Evolutionary conservation across 1,284 basidiomycete species (phyloP).

Genomic region (Puccinia polysora): DNA sequence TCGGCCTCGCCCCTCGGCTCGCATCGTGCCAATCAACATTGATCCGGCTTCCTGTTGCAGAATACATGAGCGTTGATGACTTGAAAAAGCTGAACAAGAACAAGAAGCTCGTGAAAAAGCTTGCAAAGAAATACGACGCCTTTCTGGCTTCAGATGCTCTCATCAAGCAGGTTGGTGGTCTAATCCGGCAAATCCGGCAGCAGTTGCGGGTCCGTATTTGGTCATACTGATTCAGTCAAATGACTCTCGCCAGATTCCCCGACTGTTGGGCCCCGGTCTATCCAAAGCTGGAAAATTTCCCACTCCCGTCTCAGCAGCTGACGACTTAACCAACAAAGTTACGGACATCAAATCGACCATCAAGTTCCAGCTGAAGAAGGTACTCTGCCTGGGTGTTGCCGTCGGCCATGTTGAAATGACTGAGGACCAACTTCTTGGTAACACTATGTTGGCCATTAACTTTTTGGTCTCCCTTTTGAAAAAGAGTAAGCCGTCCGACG

Average conservation of each 20-base stretch:
- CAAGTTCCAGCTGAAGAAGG: constrained; percentile 99
- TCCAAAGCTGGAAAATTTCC: constrained; percentile 99
- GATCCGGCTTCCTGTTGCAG: not conserved
- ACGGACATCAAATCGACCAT: constrained; percentile 87
- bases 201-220: not conserved
- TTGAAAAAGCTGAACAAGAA: constrained; percentile 99
- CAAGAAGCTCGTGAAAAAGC: constrained; percentile 99
- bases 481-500: constrained; percentile 68
- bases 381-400: constrained; percentile 97
- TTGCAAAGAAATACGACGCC: constrained; percentile 99
- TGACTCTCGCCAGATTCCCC: constrained; percentile 64
- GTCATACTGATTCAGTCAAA: not conserved
- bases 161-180: constrained; percentile 72
- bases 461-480: constrained; percentile 98
- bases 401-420: constrained; percentile 96
- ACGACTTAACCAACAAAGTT: constrained; percentile 88
- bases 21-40: not conserved
- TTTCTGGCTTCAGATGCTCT: constrained; percentile 96
- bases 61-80: constrained; percentile 95
- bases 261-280: constrained; percentile 98
- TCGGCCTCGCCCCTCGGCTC: not conserved
- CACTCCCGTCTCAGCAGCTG: constrained; percentile 78
- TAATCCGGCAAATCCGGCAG: not conserved
- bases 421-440: constrained; percentile 92
- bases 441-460: constrained; percentile 99